phyloP scores from a whole-genome alignment of 345 rosid genomes.

The Eutrema japonicum region DNA sequence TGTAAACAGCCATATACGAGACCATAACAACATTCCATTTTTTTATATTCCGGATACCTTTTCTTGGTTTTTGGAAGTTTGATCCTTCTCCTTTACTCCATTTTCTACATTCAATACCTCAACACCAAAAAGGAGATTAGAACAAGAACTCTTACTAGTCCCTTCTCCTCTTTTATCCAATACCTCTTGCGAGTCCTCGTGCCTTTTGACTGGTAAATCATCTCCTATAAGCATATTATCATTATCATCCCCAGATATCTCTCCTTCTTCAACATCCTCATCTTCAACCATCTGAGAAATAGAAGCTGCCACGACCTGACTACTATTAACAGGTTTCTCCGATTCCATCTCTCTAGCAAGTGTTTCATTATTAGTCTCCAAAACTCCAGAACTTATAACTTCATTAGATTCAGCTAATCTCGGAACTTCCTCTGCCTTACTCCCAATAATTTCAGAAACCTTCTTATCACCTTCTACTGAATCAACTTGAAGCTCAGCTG shows the following conservation, averaged over 20 bases:
- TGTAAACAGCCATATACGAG: constrained; percentile 10
- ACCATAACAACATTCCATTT: background rate
- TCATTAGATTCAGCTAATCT: constrained; percentile 26
- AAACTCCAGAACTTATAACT: constrained; percentile 38
- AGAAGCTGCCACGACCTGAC: constrained; percentile 27
- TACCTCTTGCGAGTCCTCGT: constrained; percentile 37
- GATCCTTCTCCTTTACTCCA: constrained; percentile 35
- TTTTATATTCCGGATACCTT: constrained; percentile 42
- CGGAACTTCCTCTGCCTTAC: constrained; percentile 30
- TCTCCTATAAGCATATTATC: constrained; percentile 42
- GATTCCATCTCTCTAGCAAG: constrained; percentile 47
- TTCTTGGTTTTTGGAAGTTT: constrained; percentile 39
- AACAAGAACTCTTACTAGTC: constrained; percentile 30
- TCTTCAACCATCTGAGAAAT: constrained; percentile 44
- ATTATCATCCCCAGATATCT: constrained; percentile 53
- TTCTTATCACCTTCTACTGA: constrained; percentile 28
- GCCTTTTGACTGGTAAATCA: constrained; percentile 38
- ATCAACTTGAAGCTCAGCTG: constrained; percentile 38
- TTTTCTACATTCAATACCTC: constrained; percentile 34
- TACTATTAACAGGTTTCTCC: constrained; percentile 38
- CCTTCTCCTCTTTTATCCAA: constrained; percentile 32
- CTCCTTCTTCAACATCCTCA: constrained; percentile 63
- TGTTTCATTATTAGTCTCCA: constrained; percentile 37
- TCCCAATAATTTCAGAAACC: constrained; percentile 23
- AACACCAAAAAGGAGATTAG: constrained; percentile 22